phyloP scores from a whole-genome alignment of 208 protist species.

The Leishmania tropica region DNA sequence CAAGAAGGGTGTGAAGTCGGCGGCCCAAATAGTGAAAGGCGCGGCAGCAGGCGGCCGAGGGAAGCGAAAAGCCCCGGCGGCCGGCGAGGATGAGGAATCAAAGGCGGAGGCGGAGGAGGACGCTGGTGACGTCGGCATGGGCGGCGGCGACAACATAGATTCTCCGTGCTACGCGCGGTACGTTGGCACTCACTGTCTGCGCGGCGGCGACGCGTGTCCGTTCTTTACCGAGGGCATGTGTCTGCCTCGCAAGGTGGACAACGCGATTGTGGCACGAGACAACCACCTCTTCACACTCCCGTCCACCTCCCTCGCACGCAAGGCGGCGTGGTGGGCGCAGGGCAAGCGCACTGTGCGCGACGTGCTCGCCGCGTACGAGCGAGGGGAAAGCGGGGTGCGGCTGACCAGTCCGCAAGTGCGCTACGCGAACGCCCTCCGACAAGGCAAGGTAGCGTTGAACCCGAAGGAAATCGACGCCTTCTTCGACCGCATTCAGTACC shows the following conservation, averaged over 20 bases:
- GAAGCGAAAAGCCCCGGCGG: conserved; percentile 6
- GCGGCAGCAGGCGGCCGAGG: conserved; percentile 1
- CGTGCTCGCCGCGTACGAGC: conserved; percentile 62
- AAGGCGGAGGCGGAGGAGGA: background rate
- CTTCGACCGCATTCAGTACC: conserved; percentile 78
- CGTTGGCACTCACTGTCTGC: conserved; percentile 72
- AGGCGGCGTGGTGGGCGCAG: conserved; percentile 79
- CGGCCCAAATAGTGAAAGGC: conserved; percentile 18
- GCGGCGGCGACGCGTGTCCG: conserved; percentile 67
- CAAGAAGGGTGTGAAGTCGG: conserved; percentile 15
- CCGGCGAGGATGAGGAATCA: conserved; percentile 8
- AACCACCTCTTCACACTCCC: conserved; percentile 91
- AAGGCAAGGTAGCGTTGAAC: conserved; percentile 73
- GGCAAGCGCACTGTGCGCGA: conserved; percentile 78
- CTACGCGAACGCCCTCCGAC: conserved; percentile 68
- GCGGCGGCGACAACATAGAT: background rate
- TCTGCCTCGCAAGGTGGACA: conserved; percentile 70
- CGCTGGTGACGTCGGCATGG: background rate
- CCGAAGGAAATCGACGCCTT: conserved; percentile 79
- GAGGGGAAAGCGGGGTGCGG: conserved; percentile 46
- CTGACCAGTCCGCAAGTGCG: conserved; percentile 84
- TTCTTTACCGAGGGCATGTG: conserved; percentile 88
- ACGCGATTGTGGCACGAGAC: conserved; percentile 60
- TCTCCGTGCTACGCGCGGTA: conserved; percentile 57
- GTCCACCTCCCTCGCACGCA: conserved; percentile 66